These are phyloP conservation scores for Rhizophagus clarus DNA, from an alignment of 192 early-diverging fungal genomes.

Conservation along the genomic window DNA sequence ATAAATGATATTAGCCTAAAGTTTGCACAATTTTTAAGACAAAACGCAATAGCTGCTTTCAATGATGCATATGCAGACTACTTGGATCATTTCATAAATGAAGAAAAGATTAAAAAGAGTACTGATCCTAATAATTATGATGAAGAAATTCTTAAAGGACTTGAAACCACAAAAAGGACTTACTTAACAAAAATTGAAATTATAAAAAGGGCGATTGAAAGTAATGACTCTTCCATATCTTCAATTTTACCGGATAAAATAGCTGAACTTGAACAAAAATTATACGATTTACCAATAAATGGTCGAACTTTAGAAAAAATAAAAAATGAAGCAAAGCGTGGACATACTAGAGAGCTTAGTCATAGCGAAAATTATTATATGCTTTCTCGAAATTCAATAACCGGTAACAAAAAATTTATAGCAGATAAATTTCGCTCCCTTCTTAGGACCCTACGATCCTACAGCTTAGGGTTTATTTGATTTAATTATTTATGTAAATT, in stretches of 20 bases:
- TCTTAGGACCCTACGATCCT: no score
- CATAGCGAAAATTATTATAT: no score
- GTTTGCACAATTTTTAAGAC: constrained; percentile 36
- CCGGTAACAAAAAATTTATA: no score
- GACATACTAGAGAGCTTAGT: neutral
- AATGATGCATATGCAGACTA: constrained; percentile 36
- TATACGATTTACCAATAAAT: constrained; percentile 30
- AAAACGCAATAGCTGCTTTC: constrained; percentile 35
- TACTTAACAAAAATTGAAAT: constrained; percentile 28
- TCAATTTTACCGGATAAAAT: constrained; percentile 25
- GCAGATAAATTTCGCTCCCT: no score
- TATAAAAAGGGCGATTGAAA: constrained; percentile 34
- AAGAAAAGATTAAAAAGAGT: constrained; percentile 31
- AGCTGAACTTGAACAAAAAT: constrained; percentile 16
- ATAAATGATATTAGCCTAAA: constrained; percentile 29
- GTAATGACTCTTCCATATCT: neutral
- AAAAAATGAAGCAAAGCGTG: constrained; percentile 21
- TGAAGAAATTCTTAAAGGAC: constrained; percentile 17
- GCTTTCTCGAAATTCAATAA: no score
- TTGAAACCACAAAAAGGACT: constrained; percentile 23
- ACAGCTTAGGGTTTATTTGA: no score
- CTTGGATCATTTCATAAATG: constrained; percentile 32
- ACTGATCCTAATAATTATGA: constrained; percentile 26
- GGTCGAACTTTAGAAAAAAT: constrained; percentile 34
- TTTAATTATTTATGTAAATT: no score